Base-by-base conservation (phyloP, 495 filamentous ascomycete species). In the Pyrenula massariospora region DNA sequence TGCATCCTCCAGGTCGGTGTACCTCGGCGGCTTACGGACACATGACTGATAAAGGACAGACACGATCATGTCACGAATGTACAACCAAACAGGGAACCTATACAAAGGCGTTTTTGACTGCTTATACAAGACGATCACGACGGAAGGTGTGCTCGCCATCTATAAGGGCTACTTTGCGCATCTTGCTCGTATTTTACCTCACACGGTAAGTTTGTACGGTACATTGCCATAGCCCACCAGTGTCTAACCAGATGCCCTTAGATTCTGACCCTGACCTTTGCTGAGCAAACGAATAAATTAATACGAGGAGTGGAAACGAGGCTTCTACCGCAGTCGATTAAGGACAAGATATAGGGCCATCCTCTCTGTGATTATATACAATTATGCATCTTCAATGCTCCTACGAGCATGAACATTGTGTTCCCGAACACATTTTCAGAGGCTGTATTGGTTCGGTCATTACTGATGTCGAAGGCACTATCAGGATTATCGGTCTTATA, bases 141-240 rank as follows among this genome's bases (percentile, higher is more conserved):
- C 89, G 0, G 93, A 99, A 67, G 93, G 93, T 22, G 60, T 95
- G 23, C 68, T 97, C 24, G 93, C 93, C 56, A 92, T 99, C 52
- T 99, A 99, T 74, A 99, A 99, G 75, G 93, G 93, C 57, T 96
- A 89, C 75, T 85, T 96, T 61, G 94, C 93, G 20, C 93, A 99
- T 73, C 70, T 99, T 54, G 90, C 94, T 21, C 77, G 93, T 58
- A 97, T 99, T 56, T 73, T 97, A 55, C 93, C 93, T 24, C 93
- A 99, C 66, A 99, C 93, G 20, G 82, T 85, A 65, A 65, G 76
- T 68, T 51, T 57, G 60, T 15, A 58, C 53, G 3, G 25, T 20
- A 12, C 52, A 36, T 10, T 25, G 3, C 50, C n/a, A 22, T 51
- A 8, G 50, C 15, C 2, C 11, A 52, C n/a, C 23, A 15, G 15